Evolutionary conservation across 2,329 filamentous ascomycete species (phyloP).

Genomic region (Onygenales sp.): DNA sequence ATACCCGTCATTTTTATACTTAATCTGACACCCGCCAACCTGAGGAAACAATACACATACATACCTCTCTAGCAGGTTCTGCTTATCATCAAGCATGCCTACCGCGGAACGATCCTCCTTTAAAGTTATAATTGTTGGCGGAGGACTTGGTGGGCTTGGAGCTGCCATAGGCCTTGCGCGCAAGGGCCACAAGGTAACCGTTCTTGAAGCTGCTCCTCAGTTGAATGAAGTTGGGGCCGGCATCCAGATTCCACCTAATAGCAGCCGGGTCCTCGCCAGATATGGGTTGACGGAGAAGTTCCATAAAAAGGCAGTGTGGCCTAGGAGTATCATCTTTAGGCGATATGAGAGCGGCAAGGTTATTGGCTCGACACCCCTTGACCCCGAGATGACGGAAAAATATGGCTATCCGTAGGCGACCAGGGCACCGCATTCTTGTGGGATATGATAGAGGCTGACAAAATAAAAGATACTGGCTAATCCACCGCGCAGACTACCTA

Average conservation of each 20-base stretch:
- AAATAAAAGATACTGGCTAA: constrained; percentile 16
- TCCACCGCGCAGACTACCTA: constrained; percentile 26
- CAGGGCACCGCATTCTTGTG: background rate
- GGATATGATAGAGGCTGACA: constrained; percentile 1
- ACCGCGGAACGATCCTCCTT: background rate
- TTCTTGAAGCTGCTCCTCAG: constrained; percentile 12
- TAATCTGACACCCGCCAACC: too few relatives aligned
- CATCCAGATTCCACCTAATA: constrained; percentile 18
- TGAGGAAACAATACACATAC: too few relatives aligned
- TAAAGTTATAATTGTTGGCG: constrained; percentile 16
- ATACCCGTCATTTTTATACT: too few relatives aligned
- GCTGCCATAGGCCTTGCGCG: constrained; percentile 15
- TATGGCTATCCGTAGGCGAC: constrained; percentile 10
- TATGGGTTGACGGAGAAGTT: constrained; percentile 6
- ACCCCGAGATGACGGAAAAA: constrained; percentile 18
- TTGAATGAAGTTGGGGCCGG: constrained; percentile 15
- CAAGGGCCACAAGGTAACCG: constrained; percentile 16
- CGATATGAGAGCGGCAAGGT: constrained; percentile 21
- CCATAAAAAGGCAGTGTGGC: constrained; percentile 14
- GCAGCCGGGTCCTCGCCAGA: constrained; percentile 10
- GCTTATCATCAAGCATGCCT: background rate
- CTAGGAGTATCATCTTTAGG: constrained; percentile 21
- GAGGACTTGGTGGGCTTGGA: constrained; percentile 17
- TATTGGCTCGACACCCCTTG: constrained; percentile 25
- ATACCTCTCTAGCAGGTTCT: background rate